A percentile compares a stretch with the other conserved stretches of the same genome.
Conservation (phyloP, 2,329 filamentous ascomycete genomes). For the Helotiales sp. region DNA sequence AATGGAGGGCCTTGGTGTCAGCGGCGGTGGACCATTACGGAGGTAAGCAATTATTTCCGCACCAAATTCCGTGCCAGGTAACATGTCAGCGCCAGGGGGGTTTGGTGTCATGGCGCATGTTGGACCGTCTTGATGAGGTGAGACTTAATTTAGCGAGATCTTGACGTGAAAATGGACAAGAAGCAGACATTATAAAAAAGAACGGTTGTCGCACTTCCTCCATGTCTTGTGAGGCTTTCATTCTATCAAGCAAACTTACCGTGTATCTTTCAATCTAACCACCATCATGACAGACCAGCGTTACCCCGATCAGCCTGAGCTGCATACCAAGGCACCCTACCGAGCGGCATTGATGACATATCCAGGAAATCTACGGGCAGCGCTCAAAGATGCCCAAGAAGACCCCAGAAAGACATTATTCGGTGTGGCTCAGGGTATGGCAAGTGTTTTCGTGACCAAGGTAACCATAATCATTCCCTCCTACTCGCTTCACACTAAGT, state of each 20-base stretch:
- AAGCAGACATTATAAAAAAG: not conserved
- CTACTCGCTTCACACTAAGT: not conserved
- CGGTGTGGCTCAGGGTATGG: conserved; percentile 12
- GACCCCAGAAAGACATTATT: conserved; percentile 1
- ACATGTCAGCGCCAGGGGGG: not conserved
- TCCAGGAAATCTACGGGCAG: conserved; percentile 8
- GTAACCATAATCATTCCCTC: not conserved
- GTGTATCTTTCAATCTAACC: not conserved
- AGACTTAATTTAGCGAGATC: not conserved
- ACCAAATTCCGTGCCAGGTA: not conserved
- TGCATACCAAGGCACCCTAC: conserved; percentile 13
- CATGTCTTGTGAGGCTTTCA: not conserved
- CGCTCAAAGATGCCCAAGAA: conserved; percentile 7
- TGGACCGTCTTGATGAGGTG: conserved; percentile 1
- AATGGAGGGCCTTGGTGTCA: not conserved
- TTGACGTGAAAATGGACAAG: not conserved
- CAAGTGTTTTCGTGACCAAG: conserved; percentile 13
- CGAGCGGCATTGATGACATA: conserved; percentile 13
- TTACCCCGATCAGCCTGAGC: conserved; percentile 10
- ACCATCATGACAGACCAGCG: conserved; percentile 11
- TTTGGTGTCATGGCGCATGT: not conserved
- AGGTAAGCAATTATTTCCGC: not conserved
- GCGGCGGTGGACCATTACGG: not conserved
- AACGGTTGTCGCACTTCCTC: not conserved
- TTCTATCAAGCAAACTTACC: too few species aligned